Base-by-base conservation (phyloP, 192 early-diverging fungal genomes). In the Coemansia sp. region DNA sequence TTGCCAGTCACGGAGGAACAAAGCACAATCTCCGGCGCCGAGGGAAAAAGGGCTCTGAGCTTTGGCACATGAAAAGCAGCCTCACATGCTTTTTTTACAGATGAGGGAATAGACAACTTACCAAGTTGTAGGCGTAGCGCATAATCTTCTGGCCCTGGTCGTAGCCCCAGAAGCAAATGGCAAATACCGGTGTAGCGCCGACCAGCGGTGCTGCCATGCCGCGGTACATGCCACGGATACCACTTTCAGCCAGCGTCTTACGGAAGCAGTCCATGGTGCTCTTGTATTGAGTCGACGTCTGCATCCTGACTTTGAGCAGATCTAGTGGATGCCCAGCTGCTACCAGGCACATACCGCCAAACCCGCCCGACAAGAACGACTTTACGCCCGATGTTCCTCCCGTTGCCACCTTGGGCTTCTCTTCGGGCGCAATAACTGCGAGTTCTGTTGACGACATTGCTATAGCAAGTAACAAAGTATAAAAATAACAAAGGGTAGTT, bases 181-280 rank as follows among this genome's bases (percentile, higher is more conserved):
- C 95, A 84, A 95, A 97, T 80, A 98, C 94, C 36, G 97, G 95
- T 31, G 97, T 99, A 27, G 96, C 92, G 44, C 95, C 95, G 42
- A 93, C 86, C 31, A 99, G 81, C 42, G 97, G 97, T 14, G 96
- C 89, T 5, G 89, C 87, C 92, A 98, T 97, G 45, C 97, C 97
- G 48, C 92, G 91, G 89, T 99, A 99, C 58, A 99, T 86, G 67
- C 94, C 96, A 42, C 88, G 83, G 48, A 97, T 58, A 48, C 97
- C 97, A 77, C 94, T 96, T 71, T 90, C 92, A 38, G 90, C 93
- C 39, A 99, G 71, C 17, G 94, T 96, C 85, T 97, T 88, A 82
- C 87, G 87, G 85, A 95, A 92, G 76, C 93, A 95, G 76, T 99
- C 94, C n/a, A 88, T 74, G 25, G 93, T 91, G 69, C 93, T 92